Percentiles rank a stretch among this genome's conserved stretches.
Conservation (phyloP, 768 basidiomycete genomes). For the Suillus bovinus region DNA sequence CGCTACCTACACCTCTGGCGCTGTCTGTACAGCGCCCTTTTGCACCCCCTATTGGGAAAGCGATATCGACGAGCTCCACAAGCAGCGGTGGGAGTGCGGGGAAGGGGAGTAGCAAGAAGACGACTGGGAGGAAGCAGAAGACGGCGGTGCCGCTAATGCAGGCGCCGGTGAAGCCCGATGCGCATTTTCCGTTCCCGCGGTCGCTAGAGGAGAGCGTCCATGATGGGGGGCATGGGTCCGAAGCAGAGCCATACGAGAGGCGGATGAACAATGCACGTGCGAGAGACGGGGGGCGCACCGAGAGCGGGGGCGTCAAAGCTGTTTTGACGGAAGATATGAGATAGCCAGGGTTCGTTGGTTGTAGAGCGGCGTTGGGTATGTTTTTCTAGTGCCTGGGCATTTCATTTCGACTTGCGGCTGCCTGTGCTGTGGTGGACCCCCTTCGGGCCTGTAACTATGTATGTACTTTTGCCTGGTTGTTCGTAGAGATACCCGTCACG, state of each 20-base stretch:
- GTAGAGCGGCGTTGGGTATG: slow-evolving; percentile 17
- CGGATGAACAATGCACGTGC: slow-evolving; percentile 76
- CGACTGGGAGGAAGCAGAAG: slow-evolving; percentile 38
- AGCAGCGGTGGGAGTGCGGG: slow-evolving; percentile 23
- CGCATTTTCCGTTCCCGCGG: slow-evolving; percentile 68
- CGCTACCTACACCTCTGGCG: slow-evolving; percentile 42
- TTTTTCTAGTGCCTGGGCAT: slow-evolving; percentile 8
- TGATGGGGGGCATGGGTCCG: slow-evolving; percentile 22
- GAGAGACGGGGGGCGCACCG: slow-evolving; percentile 79
- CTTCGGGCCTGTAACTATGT: slow-evolving; percentile 26
- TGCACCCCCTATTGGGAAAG: slow-evolving; percentile 28
- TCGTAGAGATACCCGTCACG: slow-evolving; percentile 30
- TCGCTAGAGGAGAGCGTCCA: slow-evolving; percentile 41
- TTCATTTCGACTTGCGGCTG: slow-evolving; percentile 13
- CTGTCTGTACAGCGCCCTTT: slow-evolving; percentile 23
- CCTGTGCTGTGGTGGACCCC: slow-evolving; percentile 19
- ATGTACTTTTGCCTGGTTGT: slow-evolving; percentile 11
- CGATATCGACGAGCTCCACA: slow-evolving; percentile 29
- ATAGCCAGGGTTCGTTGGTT: slow-evolving; percentile 13
- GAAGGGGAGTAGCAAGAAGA: slow-evolving; percentile 28
- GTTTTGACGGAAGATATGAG: slow-evolving; percentile 48
- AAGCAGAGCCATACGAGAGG: slow-evolving; percentile 28
- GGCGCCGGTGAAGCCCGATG: slow-evolving; percentile 28
- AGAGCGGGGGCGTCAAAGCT: slow-evolving; percentile 84
- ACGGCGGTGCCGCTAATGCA: slow-evolving; percentile 43